phyloP scores from a whole-genome alignment of 192 early-diverging fungal genomes.

The Geranomyces variabilis region DNA sequence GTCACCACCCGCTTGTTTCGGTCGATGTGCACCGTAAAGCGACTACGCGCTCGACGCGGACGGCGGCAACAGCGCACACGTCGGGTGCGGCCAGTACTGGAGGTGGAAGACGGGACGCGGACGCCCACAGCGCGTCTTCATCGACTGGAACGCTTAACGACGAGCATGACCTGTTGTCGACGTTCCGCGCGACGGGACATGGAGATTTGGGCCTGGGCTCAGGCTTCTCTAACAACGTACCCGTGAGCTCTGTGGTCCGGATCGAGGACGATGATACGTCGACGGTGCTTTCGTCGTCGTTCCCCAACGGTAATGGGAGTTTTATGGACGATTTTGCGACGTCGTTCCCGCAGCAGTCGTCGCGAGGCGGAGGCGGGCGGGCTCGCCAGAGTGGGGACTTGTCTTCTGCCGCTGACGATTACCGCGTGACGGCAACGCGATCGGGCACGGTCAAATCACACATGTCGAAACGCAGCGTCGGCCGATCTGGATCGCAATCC shows the following conservation, averaged over 20 bases:
- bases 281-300: neutral
- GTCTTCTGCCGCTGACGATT: neutral
- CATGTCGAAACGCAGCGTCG: conserved; percentile 1
- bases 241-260: conserved; percentile 27
- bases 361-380: neutral
- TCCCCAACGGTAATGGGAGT: neutral
- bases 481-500: conserved; percentile 4
- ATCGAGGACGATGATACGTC: conserved; percentile 17
- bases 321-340: neutral
- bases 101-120: neutral
- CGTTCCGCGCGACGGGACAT: neutral
- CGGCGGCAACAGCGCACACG: neutral
- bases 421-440: neutral
- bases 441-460: conserved; percentile 15
- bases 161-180: conserved; percentile 6
- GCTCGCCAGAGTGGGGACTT: neutral
- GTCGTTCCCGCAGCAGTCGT: too few species aligned
- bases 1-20: neutral
- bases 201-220: conserved; percentile 27
- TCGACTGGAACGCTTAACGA: conserved; percentile 15
- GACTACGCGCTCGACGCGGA: neutral
- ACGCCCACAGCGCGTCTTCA: neutral
- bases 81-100: neutral
- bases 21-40: neutral
- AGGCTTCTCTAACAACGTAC: conserved; percentile 18